A percentile compares a stretch with the other conserved stretches of the same genome.
These are phyloP conservation scores for Cutaneotrichosporon sp. DNA, from an alignment of 1,284 basidiomycete species.

Conservation along the genomic window DNA sequence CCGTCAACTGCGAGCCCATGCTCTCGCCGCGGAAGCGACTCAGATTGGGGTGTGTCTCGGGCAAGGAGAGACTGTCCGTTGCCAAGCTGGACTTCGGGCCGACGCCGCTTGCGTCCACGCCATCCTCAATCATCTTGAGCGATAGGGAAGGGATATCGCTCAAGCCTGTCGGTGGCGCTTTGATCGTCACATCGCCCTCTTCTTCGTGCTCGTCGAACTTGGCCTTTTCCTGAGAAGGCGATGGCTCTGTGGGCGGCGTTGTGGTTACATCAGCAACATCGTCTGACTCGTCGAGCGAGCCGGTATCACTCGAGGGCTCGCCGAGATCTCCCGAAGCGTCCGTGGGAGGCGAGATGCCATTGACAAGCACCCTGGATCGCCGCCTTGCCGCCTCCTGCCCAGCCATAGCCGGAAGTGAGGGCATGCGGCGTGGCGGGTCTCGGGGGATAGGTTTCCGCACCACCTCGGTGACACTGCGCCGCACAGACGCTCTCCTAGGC, in stretches of 20 bases:
- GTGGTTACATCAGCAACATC: background rate
- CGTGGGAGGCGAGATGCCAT: background rate
- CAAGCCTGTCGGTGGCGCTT: background rate
- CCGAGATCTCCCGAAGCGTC: constrained; percentile 2
- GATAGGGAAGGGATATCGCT: background rate
- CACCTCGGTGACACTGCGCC: constrained; percentile 22
- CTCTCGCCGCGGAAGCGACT: constrained; percentile 33
- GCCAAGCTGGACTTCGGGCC: background rate
- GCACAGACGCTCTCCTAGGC: constrained; percentile 9
- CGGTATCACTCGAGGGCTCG: background rate
- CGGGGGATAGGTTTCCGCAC: constrained; percentile 1
- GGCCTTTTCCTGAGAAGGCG: background rate
- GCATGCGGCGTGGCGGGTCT: constrained; percentile 21
- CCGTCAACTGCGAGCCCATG: constrained; percentile 32
- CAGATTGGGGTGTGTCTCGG: background rate
- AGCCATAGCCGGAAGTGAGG: constrained; percentile 18
- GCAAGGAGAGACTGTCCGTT: background rate
- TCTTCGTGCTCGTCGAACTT: background rate
- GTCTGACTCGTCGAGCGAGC: background rate
- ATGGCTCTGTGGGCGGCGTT: constrained; percentile 2
- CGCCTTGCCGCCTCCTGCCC: constrained; percentile 21
- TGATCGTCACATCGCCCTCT: constrained; percentile 12
- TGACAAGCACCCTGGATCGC: constrained; percentile 36
- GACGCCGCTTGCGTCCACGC: background rate
- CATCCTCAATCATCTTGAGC: background rate